Evolutionary conservation across 2,329 filamentous ascomycete genomes (phyloP).

Genomic region (Aspergillus sp.): DNA sequence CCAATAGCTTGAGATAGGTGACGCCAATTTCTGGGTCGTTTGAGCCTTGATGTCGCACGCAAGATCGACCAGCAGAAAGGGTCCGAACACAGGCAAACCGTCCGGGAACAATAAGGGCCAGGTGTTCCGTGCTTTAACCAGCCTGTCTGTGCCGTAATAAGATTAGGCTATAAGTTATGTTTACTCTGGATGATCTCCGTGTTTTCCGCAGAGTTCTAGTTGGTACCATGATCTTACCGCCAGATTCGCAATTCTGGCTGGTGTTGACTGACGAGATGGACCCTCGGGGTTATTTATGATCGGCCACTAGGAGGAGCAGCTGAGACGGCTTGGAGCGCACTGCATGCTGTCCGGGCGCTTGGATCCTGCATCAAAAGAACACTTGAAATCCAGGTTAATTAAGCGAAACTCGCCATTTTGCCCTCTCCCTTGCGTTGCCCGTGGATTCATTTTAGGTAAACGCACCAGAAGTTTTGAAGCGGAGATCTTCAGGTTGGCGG

Average conservation of each 20-base stretch:
- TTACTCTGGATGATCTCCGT: neutral
- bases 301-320: constrained; percentile 19
- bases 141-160: neutral
- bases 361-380: constrained; percentile 3
- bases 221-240: neutral
- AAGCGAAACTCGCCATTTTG: neutral
- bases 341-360: constrained; percentile 21
- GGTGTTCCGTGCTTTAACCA: neutral
- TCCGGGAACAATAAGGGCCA: neutral
- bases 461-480: neutral
- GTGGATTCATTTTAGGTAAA: constrained; percentile 6
- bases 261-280: constrained; percentile 9
- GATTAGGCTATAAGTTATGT: neutral
- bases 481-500: neutral
- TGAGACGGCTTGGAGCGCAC: constrained; percentile 16
- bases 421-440: constrained; percentile 7
- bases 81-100: too few relatives aligned
- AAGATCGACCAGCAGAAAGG: neutral
- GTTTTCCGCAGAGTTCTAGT: neutral
- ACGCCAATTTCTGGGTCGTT: neutral
- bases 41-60: neutral
- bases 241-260: constrained; percentile 2
- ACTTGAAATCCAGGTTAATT: constrained; percentile 4
- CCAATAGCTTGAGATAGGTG: too few relatives aligned
- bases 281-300: constrained; percentile 17